Conservation (phyloP, 75 land plant species). For the Pseudotsuga menziesii region DNA sequence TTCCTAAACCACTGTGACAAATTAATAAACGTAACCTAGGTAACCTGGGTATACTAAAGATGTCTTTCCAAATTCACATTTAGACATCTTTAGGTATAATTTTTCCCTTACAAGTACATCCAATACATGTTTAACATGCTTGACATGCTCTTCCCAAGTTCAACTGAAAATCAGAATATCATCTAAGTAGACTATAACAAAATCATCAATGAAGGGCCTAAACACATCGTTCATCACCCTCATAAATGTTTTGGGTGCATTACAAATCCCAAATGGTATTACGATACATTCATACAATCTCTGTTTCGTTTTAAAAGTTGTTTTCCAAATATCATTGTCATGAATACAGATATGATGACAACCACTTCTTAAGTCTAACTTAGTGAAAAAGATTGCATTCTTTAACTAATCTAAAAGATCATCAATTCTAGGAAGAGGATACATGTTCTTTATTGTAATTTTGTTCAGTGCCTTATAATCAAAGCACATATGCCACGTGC, state of each 20-base stretch:
- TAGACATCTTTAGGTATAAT: no score
- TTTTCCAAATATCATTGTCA: not conserved
- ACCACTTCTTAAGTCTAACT: not conserved
- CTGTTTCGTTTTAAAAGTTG: not conserved
- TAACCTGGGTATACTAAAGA: no score
- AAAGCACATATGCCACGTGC: not conserved
- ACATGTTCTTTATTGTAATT: not conserved
- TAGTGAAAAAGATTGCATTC: not conserved
- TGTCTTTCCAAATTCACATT: no score
- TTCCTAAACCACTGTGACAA: no score
- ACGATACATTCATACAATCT: not conserved
- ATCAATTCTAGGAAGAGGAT: not conserved
- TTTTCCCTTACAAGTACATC: no score
- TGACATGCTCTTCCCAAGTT: not conserved
- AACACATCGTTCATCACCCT: not conserved
- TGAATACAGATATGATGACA: not conserved
- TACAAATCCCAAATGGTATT: not conserved
- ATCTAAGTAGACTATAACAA: not conserved
- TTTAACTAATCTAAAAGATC: not conserved
- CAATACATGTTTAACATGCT: not conserved
- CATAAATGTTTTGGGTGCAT: not conserved
- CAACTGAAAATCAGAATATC: not conserved
- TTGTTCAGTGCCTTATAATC: constrained; percentile 5
- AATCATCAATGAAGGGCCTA: not conserved
- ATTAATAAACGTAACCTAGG: no score